Evolutionary conservation across 768 basidiomycete species (phyloP).

Genomic region (Leccinellum albellum): DNA sequence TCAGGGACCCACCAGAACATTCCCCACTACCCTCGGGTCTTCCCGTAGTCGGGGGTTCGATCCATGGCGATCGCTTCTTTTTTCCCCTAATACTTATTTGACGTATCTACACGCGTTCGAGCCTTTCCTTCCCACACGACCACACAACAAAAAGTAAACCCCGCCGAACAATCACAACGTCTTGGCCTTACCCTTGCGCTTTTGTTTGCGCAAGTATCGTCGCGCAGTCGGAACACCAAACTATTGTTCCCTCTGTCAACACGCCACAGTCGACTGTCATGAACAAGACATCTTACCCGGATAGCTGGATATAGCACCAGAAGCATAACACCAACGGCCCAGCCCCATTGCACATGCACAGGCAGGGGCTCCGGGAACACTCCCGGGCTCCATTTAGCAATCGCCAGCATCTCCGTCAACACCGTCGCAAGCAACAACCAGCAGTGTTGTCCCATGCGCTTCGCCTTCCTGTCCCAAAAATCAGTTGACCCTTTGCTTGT

Average conservation of each 20-base stretch:
- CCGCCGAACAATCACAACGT: slow-evolving; percentile 17
- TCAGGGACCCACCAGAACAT: slow-evolving; percentile 33
- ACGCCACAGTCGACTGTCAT: not conserved
- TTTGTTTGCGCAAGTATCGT: slow-evolving; percentile 43
- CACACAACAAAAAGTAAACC: not conserved
- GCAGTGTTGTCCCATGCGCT: slow-evolving; percentile 85
- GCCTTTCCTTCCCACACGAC: too few relatives aligned
- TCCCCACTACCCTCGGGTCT: slow-evolving; percentile 8
- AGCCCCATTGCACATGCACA: slow-evolving; percentile 56
- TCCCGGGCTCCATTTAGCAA: slow-evolving; percentile 78
- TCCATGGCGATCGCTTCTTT: slow-evolving; percentile 1
- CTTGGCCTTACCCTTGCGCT: slow-evolving; percentile 33
- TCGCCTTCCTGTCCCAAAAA: slow-evolving; percentile 56
- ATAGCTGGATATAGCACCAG: slow-evolving; percentile 67
- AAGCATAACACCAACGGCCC: slow-evolving; percentile 55
- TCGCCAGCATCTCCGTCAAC: slow-evolving; percentile 73
- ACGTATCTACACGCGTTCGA: not conserved
- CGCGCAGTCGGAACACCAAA: slow-evolving; percentile 62
- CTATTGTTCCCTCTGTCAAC: slow-evolving; percentile 33
- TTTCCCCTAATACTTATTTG: not conserved
- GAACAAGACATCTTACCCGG: slow-evolving; percentile 44
- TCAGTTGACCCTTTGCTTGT: not conserved
- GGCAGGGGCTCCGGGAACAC: slow-evolving; percentile 67
- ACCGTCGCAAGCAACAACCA: slow-evolving; percentile 88
- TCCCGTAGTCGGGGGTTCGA: slow-evolving; percentile 12